Percentiles rank a stretch among this genome's conserved stretches.
Evolutionary conservation across 1,284 basidiomycete genomes (phyloP).

Genomic region (Cutaneotrichosporon spelunceum): DNA sequence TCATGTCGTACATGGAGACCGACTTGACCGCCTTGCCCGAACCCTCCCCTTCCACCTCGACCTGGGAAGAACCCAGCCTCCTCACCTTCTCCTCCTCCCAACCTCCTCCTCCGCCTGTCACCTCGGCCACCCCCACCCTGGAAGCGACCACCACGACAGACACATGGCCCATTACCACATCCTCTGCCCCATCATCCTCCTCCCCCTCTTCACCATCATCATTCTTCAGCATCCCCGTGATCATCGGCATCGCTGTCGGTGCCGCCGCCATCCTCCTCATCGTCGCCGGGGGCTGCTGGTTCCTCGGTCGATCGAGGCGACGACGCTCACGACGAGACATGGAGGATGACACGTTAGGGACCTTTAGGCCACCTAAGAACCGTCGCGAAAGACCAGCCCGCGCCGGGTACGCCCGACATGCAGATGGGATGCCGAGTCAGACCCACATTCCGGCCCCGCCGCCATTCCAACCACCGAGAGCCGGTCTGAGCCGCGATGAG

Average conservation of each 20-base stretch:
- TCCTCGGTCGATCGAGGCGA: not conserved
- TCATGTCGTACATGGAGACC: not conserved
- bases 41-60: not conserved
- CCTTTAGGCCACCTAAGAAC: not conserved
- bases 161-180: not conserved
- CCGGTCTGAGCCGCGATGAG: slow-evolving; percentile 13
- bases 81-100: not conserved
- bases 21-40: not conserved
- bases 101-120: not conserved
- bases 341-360: slow-evolving; percentile 14
- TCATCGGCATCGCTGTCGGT: slow-evolving; percentile 16
- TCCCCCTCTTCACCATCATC: not conserved
- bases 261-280: slow-evolving; percentile 10
- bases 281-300: slow-evolving; percentile 3
- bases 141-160: not conserved
- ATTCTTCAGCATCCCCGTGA: slow-evolving; percentile 1
- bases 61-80: not conserved
- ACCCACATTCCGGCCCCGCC: not conserved
- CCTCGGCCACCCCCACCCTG: not conserved
- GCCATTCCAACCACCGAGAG: not conserved
- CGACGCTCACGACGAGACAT: not conserved
- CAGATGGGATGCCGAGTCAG: not conserved
- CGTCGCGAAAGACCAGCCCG: not conserved
- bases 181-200: not conserved
- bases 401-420: not conserved